Percentiles rank a stretch among this genome's conserved stretches.
phyloP scores from a whole-genome alignment of 371 early-diverging fungal species.

The Apophysomyces sp. region DNA sequence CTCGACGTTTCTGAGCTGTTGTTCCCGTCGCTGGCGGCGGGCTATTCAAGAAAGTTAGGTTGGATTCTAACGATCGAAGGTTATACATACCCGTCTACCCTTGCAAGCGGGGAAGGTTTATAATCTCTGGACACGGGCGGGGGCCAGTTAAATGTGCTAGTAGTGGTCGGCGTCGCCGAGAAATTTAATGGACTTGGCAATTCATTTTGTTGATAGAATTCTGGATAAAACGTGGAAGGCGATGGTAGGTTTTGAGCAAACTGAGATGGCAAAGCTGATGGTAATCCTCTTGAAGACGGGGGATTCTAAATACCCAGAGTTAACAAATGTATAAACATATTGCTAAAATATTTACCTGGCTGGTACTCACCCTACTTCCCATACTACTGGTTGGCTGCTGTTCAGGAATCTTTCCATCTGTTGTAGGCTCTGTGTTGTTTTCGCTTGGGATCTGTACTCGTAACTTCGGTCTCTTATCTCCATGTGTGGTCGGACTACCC shows the following conservation, averaged over 20 bases:
- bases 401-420: not conserved
- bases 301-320: constrained; percentile 1
- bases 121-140: constrained; percentile 24
- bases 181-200: constrained; percentile 66
- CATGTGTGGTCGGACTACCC: constrained; percentile 1
- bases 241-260: constrained; percentile 79
- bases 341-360: not conserved
- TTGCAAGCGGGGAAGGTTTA: constrained; percentile 21
- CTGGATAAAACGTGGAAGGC: constrained; percentile 73
- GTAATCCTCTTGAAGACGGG: constrained; percentile 13
- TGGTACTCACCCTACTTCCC: not conserved
- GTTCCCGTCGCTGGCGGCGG: not conserved
- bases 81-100: constrained; percentile 1
- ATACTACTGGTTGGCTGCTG: constrained; percentile 11
- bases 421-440: constrained; percentile 6
- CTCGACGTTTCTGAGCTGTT: constrained; percentile 9
- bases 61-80: not conserved
- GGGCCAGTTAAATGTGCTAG: constrained; percentile 64
- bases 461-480: constrained; percentile 39
- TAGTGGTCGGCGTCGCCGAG: constrained; percentile 55
- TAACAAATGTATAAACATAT: not conserved
- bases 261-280: constrained; percentile 56
- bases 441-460: constrained; percentile 46
- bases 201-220: constrained; percentile 69
- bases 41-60: not conserved